Conservation (phyloP, 352 stramenopile genomes). For the Pythium chondricola region DNA sequence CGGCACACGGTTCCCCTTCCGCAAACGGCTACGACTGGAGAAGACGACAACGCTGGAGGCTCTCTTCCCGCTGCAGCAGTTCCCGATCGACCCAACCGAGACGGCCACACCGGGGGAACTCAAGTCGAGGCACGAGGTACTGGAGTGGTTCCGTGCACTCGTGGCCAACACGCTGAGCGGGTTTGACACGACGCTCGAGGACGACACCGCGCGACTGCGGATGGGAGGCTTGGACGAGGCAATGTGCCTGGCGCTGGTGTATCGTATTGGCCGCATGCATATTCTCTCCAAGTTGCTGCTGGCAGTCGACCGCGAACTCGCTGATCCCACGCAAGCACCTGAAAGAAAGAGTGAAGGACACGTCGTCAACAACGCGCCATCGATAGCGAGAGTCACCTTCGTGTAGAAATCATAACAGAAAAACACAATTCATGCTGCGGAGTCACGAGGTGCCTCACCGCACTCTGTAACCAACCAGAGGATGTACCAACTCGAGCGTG, state of each 20-base stretch:
- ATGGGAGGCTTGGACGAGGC: conserved; percentile 15
- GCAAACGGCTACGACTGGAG: conserved; percentile 45
- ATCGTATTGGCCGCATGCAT: conserved; percentile 35
- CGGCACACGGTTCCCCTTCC: conserved; percentile 36
- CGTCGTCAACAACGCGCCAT: too few species aligned
- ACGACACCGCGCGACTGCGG: conserved; percentile 24
- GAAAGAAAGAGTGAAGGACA: too few species aligned
- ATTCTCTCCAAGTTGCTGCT: conserved; percentile 30
- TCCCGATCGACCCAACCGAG: neutral
- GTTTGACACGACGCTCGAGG: conserved; percentile 18
- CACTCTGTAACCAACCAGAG: too few species aligned
- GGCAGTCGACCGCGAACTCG: conserved; percentile 34
- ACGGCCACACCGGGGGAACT: too few species aligned
- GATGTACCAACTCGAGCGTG: too few species aligned
- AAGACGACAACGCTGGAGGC: conserved; percentile 37
- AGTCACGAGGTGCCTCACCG: too few species aligned
- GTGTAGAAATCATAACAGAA: too few species aligned
- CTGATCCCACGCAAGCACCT: too few species aligned
- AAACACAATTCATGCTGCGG: too few species aligned
- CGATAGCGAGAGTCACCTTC: too few species aligned
- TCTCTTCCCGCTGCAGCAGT: conserved; percentile 29
- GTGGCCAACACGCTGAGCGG: conserved; percentile 6
- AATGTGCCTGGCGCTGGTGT: conserved; percentile 34
- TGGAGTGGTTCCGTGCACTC: conserved; percentile 14
- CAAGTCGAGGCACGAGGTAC: conserved; percentile 8